Percentiles rank a stretch among this genome's conserved stretches.
These are phyloP conservation scores for Thraustotheca clavata DNA, from an alignment of 352 stramenopile species.

Conservation along the genomic window DNA sequence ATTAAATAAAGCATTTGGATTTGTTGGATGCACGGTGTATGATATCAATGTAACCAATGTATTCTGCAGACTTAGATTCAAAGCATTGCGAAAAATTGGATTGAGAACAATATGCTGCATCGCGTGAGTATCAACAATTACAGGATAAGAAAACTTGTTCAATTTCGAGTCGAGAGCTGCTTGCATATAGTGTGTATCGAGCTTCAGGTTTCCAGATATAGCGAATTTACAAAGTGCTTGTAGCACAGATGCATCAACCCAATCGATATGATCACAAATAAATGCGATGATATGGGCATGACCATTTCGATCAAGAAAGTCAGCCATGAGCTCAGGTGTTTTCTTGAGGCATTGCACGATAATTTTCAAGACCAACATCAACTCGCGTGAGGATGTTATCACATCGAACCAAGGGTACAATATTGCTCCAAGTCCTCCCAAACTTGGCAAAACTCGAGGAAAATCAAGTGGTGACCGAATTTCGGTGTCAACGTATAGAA, in stretches of 20 bases:
- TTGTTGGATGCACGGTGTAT: constrained; percentile 34
- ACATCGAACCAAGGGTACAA: constrained; percentile 54
- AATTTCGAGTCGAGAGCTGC: not conserved
- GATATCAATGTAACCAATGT: constrained; percentile 42
- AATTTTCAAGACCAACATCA: constrained; percentile 40
- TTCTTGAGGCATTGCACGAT: constrained; percentile 38
- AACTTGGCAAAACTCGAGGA: constrained; percentile 41
- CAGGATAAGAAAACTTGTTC: constrained; percentile 18
- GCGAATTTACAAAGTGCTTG: constrained; percentile 35
- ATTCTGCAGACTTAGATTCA: constrained; percentile 39
- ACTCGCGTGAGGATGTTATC: constrained; percentile 35
- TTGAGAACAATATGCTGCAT: constrained; percentile 51
- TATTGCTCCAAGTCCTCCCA: constrained; percentile 49
- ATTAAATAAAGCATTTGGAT: constrained; percentile 75
- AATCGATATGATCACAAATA: constrained; percentile 29
- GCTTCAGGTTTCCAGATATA: constrained; percentile 30
- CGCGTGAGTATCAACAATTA: constrained; percentile 45
- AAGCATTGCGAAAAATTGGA: constrained; percentile 30
- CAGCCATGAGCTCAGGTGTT: constrained; percentile 50
- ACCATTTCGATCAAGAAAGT: constrained; percentile 48
- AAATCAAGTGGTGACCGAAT: constrained; percentile 35
- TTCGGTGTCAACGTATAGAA: constrained; percentile 40
- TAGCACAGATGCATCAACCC: constrained; percentile 46
- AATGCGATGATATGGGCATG: constrained; percentile 45
- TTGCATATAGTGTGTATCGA: not conserved